Base-by-base conservation (phyloP, 305 asterid species). In the Petunia hybrid region DNA sequence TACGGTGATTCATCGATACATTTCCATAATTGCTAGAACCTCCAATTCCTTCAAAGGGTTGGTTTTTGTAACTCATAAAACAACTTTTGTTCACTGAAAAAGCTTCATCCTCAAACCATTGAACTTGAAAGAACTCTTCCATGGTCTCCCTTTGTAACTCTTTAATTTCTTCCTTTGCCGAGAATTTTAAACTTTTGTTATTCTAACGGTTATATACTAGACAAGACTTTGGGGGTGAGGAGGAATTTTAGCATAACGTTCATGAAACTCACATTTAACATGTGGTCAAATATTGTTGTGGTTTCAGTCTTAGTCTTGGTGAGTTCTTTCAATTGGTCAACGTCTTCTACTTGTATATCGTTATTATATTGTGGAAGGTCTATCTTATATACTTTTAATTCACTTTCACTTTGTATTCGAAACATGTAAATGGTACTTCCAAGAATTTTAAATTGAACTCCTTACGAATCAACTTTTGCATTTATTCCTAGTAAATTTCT, bases 41-140 rank as follows among this genome's bases (percentile, higher is more conserved):
- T 62, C 77, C 71, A 63, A 82, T 61, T 43, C 80, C 87, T 42
- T 57, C 65, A 48, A 12, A 45, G 80, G 85, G 8, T 55, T 83
- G 73, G 16, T 53, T 67, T 63, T 57, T 65, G 80, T 81, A 91
- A n/a, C 41, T 65, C 45, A 60, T 64, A 81, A 91, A 90, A 62
- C 87, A 90, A 85, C 89, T 86, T 56, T 64, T 76, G 2, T 83
- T 81, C 77, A 43, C 79, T 70, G 56, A 4, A 59, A 8, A 35
- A 7, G 43, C 83, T 45, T 62, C 87, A 76, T 85, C 41, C 12
- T 51, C 85, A 59, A 83, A 66, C 79, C 88, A 83, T 36, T 40
- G 38, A 56, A 81, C 1, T 12, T 82, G 81, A 61, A 83, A 87
- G 78, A 87, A 85, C 67, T 83, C 80, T 4, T 90, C 91, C 90